These are phyloP conservation scores for Trypethelium eluteriae DNA, from an alignment of 495 filamentous ascomycete species.

Conservation along the genomic window DNA sequence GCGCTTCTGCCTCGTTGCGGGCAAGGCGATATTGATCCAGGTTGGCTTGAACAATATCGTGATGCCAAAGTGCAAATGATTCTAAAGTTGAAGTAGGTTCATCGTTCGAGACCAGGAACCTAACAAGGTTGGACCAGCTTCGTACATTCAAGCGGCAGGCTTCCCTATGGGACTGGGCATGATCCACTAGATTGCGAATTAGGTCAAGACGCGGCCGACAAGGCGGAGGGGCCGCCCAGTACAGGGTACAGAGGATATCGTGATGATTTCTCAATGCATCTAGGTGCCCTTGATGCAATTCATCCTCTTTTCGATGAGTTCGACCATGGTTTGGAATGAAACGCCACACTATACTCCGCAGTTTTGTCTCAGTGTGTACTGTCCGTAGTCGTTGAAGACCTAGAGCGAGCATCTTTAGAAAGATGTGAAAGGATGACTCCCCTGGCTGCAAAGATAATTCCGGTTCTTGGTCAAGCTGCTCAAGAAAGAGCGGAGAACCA, in stretches of 20 bases:
- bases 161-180: constrained; percentile 72
- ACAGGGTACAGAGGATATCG: constrained; percentile 82
- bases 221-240: constrained; percentile 69
- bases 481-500: constrained; percentile 71
- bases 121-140: constrained; percentile 70
- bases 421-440: constrained; percentile 88
- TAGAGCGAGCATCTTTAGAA: constrained; percentile 73
- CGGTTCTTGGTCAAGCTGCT: constrained; percentile 57
- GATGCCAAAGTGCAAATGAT: constrained; percentile 55
- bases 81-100: constrained; percentile 30
- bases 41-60: constrained; percentile 49
- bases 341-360: constrained; percentile 67
- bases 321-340: constrained; percentile 84
- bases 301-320: constrained; percentile 75
- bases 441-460: constrained; percentile 53
- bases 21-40: constrained; percentile 52
- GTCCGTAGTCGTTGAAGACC: constrained; percentile 55
- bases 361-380: constrained; percentile 58
- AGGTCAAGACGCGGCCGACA: constrained; percentile 61
- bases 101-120: constrained; percentile 59
- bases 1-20: constrained; percentile 54
- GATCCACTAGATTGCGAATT: constrained; percentile 70
- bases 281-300: constrained; percentile 65
- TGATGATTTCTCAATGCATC: constrained; percentile 87
- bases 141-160: constrained; percentile 76